Evolutionary conservation across 2,329 filamentous ascomycete genomes (phyloP).

Genomic region (Samsoniella hepiali): DNA sequence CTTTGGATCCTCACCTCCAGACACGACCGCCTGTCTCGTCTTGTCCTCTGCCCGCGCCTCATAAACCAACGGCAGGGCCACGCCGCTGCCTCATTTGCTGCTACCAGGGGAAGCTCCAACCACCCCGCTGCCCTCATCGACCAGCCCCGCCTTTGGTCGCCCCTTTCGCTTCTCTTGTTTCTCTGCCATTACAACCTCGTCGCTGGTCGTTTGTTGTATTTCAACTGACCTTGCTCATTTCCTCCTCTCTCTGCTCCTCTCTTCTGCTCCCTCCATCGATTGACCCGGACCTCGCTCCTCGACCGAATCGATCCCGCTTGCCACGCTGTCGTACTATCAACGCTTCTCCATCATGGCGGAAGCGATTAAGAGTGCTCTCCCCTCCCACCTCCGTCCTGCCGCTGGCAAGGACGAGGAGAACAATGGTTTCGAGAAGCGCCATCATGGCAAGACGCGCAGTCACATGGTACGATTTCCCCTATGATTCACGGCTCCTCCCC

Average conservation of each 20-base stretch:
- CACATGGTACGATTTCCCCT: constrained; percentile 66
- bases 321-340: constrained; percentile 14
- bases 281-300: constrained; percentile 6
- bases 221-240: constrained; percentile 3
- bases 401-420: constrained; percentile 35
- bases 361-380: constrained; percentile 70
- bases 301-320: constrained; percentile 19
- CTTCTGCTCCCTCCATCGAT: neutral
- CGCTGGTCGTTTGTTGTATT: constrained; percentile 10
- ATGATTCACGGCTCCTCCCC: neutral
- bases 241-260: neutral
- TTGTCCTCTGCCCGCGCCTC: constrained; percentile 2
- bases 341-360: constrained; percentile 59
- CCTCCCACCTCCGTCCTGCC: constrained; percentile 76
- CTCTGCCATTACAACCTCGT: constrained; percentile 13
- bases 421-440: constrained; percentile 57
- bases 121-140: constrained; percentile 16
- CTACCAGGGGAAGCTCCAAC: constrained; percentile 16
- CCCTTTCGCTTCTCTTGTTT: constrained; percentile 13
- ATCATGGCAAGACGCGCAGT: constrained; percentile 81
- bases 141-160: constrained; percentile 14
- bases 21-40: neutral
- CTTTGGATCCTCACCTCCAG: neutral
- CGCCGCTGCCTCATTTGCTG: constrained; percentile 18
- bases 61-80: constrained; percentile 12